A percentile compares a stretch with the other conserved stretches of the same genome.
phyloP scores from a whole-genome alignment of 805 yeast species.

The Candida oleophila region DNA sequence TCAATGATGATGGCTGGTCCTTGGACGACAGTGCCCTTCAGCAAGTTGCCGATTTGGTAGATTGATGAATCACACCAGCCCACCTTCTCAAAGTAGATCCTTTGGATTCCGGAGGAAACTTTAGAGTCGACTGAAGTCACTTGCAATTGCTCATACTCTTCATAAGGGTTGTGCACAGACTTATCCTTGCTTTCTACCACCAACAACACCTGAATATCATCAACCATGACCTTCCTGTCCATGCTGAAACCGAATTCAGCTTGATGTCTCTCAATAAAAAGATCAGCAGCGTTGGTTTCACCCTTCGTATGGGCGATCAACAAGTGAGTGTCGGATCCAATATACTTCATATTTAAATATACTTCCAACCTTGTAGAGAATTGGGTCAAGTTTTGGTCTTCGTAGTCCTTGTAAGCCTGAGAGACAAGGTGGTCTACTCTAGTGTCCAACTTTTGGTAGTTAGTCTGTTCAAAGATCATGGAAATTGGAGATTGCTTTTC shows the following conservation, averaged over 20 bases:
- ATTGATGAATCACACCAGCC: conserved; percentile 31
- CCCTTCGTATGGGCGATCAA: conserved; percentile 51
- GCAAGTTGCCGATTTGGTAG: conserved; percentile 20
- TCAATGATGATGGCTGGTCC: conserved; percentile 39
- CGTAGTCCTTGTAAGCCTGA: conserved; percentile 38
- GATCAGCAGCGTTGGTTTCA: conserved; percentile 20
- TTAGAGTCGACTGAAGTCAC: conserved; percentile 10
- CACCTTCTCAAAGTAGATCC: conserved; percentile 26
- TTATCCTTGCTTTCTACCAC: conserved; percentile 58
- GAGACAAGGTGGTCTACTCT: conserved; percentile 46
- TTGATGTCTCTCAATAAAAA: conserved; percentile 28
- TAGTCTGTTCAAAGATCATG: conserved; percentile 17
- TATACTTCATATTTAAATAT: conserved; percentile 74
- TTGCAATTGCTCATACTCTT: conserved; percentile 20
- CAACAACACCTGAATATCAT: conserved; percentile 44
- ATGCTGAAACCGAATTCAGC: conserved; percentile 37
- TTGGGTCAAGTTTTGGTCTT: conserved; percentile 49
- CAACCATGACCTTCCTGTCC: conserved; percentile 34
- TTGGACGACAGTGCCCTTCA: conserved; percentile 17
- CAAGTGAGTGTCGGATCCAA: conserved; percentile 86
- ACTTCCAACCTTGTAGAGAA: conserved; percentile 54
- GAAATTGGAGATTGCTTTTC: conserved; percentile 38
- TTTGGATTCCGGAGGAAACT: conserved; percentile 14
- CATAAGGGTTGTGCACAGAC: conserved; percentile 52
- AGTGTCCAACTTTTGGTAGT: conserved; percentile 36